These are phyloP conservation scores for Neonectria sp. DNA, from an alignment of 2,329 filamentous ascomycete species.

Conservation along the genomic window DNA sequence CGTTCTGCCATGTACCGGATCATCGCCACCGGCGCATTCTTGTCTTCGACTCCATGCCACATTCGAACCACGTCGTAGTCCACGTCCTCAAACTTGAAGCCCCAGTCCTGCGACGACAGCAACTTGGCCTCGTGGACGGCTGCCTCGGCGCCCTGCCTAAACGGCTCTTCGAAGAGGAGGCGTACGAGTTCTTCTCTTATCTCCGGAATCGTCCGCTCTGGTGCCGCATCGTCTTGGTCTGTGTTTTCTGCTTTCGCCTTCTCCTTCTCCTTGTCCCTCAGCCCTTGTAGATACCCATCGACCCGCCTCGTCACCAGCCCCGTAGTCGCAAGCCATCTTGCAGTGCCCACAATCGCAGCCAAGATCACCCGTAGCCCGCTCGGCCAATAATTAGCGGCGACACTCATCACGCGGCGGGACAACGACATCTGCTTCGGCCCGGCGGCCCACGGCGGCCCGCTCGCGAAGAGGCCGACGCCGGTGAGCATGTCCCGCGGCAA, in stretches of 20 bases:
- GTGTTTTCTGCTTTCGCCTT: neutral
- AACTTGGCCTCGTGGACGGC: constrained; percentile 50
- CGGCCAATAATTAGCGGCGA: constrained; percentile 45
- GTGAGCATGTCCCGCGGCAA: constrained; percentile 50
- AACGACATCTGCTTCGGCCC: constrained; percentile 50
- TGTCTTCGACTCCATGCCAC: constrained; percentile 53
- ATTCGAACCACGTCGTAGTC: constrained; percentile 45
- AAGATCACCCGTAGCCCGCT: constrained; percentile 36
- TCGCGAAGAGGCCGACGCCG: constrained; percentile 56
- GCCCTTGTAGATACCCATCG: constrained; percentile 32
- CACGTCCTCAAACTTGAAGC: constrained; percentile 50
- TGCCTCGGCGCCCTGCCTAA: constrained; percentile 46
- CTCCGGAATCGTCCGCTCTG: constrained; percentile 26
- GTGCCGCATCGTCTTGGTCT: constrained; percentile 14
- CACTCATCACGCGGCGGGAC: constrained; percentile 36
- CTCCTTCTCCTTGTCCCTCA: constrained; percentile 24
- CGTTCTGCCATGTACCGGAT: constrained; percentile 55
- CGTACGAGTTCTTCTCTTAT: constrained; percentile 47
- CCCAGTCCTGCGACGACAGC: constrained; percentile 48
- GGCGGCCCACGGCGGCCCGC: constrained; percentile 53
- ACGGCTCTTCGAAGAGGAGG: constrained; percentile 50
- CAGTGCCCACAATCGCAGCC: constrained; percentile 2
- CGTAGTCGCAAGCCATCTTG: constrained; percentile 32
- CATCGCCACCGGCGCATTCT: constrained; percentile 51
- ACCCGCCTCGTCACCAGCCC: constrained; percentile 9